These are phyloP conservation scores for Globisporangium okanoganense DNA, from an alignment of 352 stramenopile species.

Conservation along the genomic window DNA sequence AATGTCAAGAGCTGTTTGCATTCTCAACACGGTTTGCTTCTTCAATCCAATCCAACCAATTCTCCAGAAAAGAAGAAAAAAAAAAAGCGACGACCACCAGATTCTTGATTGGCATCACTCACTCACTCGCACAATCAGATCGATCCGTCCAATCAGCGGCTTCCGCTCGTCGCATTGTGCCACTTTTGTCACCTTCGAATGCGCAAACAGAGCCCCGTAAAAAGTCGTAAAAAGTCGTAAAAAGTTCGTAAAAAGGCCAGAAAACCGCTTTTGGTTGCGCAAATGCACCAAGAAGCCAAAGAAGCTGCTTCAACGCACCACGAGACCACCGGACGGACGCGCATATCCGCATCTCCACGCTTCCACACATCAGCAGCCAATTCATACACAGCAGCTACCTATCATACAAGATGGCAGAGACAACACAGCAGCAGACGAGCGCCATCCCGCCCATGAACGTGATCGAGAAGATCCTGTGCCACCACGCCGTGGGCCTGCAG, in stretches of 20 bases:
- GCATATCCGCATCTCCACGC: slow-evolving; percentile 12
- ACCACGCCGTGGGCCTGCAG: slow-evolving; percentile 52
- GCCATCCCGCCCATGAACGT: slow-evolving; percentile 63
- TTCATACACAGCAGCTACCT: neutral
- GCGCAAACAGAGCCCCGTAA: slow-evolving; percentile 5
- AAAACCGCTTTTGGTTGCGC: slow-evolving; percentile 5
- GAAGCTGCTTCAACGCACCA: slow-evolving; percentile 6
- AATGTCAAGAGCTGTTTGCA: too few relatives aligned
- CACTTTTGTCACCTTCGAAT: neutral
- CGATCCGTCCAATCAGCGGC: too few relatives aligned
- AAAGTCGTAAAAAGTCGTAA: slow-evolving; percentile 8
- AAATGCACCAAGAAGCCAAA: neutral
- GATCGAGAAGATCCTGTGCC: slow-evolving; percentile 85
- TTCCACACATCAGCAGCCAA: slow-evolving; percentile 1
- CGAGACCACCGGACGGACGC: slow-evolving; percentile 4
- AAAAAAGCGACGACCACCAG: too few relatives aligned
- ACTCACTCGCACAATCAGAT: too few relatives aligned
- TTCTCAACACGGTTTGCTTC: too few relatives aligned
- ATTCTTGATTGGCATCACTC: too few relatives aligned
- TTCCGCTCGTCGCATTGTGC: slow-evolving; percentile 6
- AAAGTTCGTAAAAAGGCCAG: neutral
- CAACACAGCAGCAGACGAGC: slow-evolving; percentile 4
- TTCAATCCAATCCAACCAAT: too few relatives aligned
- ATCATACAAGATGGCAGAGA: neutral
- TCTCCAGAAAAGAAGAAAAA: too few relatives aligned